Base-by-base conservation (phyloP, 176 grass and related monocot species). In the Thinopyrum elongatum region DNA sequence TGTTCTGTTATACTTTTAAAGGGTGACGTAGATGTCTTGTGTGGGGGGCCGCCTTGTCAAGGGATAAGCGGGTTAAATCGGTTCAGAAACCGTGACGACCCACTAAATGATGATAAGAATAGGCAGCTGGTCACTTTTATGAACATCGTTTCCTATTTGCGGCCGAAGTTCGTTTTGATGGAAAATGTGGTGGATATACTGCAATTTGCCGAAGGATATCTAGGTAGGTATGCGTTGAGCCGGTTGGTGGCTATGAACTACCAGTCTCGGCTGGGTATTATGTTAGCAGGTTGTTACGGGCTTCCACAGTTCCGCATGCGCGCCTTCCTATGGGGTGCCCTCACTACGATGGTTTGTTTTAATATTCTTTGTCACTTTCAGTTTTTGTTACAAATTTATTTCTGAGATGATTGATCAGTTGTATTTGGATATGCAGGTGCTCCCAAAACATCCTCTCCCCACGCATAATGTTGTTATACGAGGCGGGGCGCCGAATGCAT, bases 101-200 rank as follows among this genome's bases (percentile, higher is more conserved):
- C 95, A 21, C 83, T 98, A 11, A 84, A 90, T 21, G 95, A 98
- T 55, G 93, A 95, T 12, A 98, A 95, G 59, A 98, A 98, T 13
- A 51, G 78, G 36, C 91, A 98, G 25, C 89, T 98, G 90, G 77
- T 90, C 7, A 90, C 88, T 0, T 98, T 88, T 38, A 94, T 95
- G 93, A 86, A 95, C 27, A 90, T 94, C 7, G 90, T 95, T n/a
- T 78, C 88, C 2, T 95, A 92, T 55, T 61, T 98, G 21, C 95
- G 90, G 55, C 95, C 93, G 5, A 95, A 85, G 84, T 98, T 89
- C 49, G 95, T 98, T 30, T 61, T 98, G 0, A 98, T 98, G 95
- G 95, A 98, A 67, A 98, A 98, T 72, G 95, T 98, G 0, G 95
- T 98, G 0, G 95, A 98, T 58, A 95, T 98, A 47, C 62, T 98